Base-by-base conservation (phyloP, 768 basidiomycete species). In the Collybia nuda region DNA sequence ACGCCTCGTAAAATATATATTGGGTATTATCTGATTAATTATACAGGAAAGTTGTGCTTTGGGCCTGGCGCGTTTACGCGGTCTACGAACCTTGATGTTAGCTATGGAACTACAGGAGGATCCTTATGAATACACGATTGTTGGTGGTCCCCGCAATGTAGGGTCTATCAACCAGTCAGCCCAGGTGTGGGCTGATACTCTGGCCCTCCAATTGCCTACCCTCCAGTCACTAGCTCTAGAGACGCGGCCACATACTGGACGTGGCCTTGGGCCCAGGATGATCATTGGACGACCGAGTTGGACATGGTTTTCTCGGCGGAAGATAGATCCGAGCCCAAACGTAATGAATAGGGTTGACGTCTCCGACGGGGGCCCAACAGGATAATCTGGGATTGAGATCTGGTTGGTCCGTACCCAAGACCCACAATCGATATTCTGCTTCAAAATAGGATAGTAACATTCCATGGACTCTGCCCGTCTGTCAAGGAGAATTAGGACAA, bases 61-160 rank as follows among this genome's bases (percentile, higher is more conserved):
- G 4, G 42, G 47, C 24, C 47, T 53, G n/a, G 28, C 55, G 7
- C 28, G 9, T 14, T 41, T 56, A 11, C 32, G 38, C 32, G 22
- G 29, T 21, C 43, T 56, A 26, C 39, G 21, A n/a, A 47, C 45
- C n/a, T 23, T 56, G 22, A 52, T 49, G 41, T 18, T 56, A 17
- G 55, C 55, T 14, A 43, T 56, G 45, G 47, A 56, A 38, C 55
- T 53, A 39, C 48, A 46, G 23, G 51, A 56, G 26, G 48, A 56
- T 22, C 29, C 51, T 2, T 52, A 56, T 32, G 44, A 50, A 22
- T 52, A 56, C 37, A 46, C 51, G 8, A 14, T 32, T 6, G 29
- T 23, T 15, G 39, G 35, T 40, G 40, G 29, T 6, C n/a, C 44
- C 3, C 48, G 55, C 11, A 37, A 28, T n/a, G 51, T 56, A 22